Base-by-base conservation (phyloP, 441 rosid genomes). In the Omphalea diandra region DNA sequence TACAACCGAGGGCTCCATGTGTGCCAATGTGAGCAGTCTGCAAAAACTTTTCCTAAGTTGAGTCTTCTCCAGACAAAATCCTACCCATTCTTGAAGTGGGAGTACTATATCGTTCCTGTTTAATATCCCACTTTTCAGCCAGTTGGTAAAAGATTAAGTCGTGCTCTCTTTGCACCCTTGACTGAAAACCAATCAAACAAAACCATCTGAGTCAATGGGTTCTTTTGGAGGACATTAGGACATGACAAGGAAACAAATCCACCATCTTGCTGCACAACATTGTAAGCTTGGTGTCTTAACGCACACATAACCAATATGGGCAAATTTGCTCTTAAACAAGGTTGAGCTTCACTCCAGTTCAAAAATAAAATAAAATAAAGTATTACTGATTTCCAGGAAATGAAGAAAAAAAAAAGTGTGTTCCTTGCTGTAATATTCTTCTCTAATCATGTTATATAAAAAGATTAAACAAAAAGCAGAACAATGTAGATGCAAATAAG, bases 171-270 rank as follows among this genome's bases (percentile, higher is more conserved):
- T 40, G 77, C 66, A 5, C 71, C 64, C 77, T 62, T 82, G 49
- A 81, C 87, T 85, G 86, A 33, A 65, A 75, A 77, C 24, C 63
- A 69, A 46, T 54, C 67, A 50, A 79, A 63, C 31, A 67, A 65
- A 58, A 52, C 56, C 55, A 60, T 29, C 44, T 24, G 33, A 47
- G 35, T 69, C 35, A 43, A 43, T 38, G 32, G 18, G 32, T 70
- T 50, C 22, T 27, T 7, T 18, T 40, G 38, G 20, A 35, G 52
- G 27, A 9, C 47, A 61, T 8, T 47, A 43, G 22, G 40, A 53
- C 47, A 7, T 10, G 27, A 41, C 5, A 27, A 18, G 43, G 33
- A 5, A 68, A 57, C 58, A 18, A 8, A 15, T 40, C 12, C 43
- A 8, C 9, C 9, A 11, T 8, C 3, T 40, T 36, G 11, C 53